Evolutionary conservation across 805 yeast species (phyloP).

Genomic region (Zygosaccharomyces pseudorouxii): DNA sequence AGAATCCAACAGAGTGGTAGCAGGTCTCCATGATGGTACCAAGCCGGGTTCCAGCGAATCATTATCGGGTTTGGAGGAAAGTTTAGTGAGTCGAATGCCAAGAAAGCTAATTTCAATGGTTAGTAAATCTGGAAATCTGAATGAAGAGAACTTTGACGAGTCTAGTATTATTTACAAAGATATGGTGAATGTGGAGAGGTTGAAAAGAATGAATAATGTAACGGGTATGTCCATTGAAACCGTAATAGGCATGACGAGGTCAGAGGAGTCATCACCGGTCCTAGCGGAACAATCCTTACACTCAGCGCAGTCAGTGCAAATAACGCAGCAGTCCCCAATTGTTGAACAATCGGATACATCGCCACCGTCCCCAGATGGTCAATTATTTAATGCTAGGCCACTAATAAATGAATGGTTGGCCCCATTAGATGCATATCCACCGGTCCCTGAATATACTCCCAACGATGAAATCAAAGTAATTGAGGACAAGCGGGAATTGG

Average conservation of each 20-base stretch:
- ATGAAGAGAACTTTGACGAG: slow-evolving; percentile 25
- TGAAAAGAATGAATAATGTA: slow-evolving; percentile 71
- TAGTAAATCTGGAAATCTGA: slow-evolving; percentile 7
- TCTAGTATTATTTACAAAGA: slow-evolving; percentile 28
- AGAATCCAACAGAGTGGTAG: slow-evolving; percentile 31
- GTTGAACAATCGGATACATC: neutral
- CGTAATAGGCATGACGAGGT: slow-evolving; percentile 71
- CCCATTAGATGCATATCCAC: slow-evolving; percentile 10
- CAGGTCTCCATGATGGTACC: slow-evolving; percentile 10
- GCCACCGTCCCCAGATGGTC: slow-evolving; percentile 1
- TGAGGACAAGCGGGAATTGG: slow-evolving; percentile 41
- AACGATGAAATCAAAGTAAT: slow-evolving; percentile 9
- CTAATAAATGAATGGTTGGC: slow-evolving; percentile 16
- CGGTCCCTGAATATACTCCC: slow-evolving; percentile 26
- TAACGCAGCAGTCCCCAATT: neutral
- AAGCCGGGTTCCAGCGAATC: slow-evolving; percentile 22
- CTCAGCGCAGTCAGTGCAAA: neutral
- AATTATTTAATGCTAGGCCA: slow-evolving; percentile 6
- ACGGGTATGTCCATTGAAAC: slow-evolving; percentile 78
- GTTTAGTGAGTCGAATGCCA: slow-evolving; percentile 14
- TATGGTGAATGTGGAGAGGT: slow-evolving; percentile 73
- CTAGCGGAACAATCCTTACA: neutral
- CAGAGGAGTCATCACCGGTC: slow-evolving; percentile 3
- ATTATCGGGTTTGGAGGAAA: slow-evolving; percentile 12
- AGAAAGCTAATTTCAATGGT: slow-evolving; percentile 17